phyloP scores from a whole-genome alignment of 805 yeast species.

The Yarrowia divulgata region DNA sequence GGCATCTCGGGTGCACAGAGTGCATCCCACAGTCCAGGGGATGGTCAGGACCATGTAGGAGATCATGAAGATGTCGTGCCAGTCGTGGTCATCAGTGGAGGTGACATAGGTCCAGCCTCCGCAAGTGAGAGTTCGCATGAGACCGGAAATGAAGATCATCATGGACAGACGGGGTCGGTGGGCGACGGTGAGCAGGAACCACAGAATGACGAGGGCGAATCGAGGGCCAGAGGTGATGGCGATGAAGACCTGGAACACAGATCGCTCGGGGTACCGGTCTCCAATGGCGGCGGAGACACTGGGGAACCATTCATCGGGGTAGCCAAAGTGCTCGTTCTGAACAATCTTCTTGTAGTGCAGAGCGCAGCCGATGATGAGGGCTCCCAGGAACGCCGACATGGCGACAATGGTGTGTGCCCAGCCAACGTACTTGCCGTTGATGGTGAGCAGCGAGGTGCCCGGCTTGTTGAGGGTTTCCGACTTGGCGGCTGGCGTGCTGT shows the following conservation, averaged over 20 bases:
- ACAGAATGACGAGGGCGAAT: slow-evolving; percentile 66
- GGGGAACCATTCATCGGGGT: slow-evolving; percentile 99
- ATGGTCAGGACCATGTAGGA: slow-evolving; percentile 83
- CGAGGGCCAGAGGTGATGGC: slow-evolving; percentile 95
- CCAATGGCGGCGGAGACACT: slow-evolving; percentile 97
- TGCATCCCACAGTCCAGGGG: slow-evolving; percentile 83
- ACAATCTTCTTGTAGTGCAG: slow-evolving; percentile 91
- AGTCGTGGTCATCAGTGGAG: slow-evolving; percentile 95
- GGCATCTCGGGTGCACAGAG: slow-evolving; percentile 59
- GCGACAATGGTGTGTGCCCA: slow-evolving; percentile 39
- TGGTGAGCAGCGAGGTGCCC: slow-evolving; percentile 29
- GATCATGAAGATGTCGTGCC: slow-evolving; percentile 96
- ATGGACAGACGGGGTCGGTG: slow-evolving; percentile 51
- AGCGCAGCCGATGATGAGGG: slow-evolving; percentile 73
- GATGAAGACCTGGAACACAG: slow-evolving; percentile 87
- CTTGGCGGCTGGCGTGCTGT: slow-evolving; percentile 6
- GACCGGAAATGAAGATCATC: slow-evolving; percentile 60
- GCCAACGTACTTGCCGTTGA: slow-evolving; percentile 32
- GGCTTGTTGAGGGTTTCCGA: slow-evolving; percentile 37
- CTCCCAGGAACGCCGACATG: slow-evolving; percentile 71
- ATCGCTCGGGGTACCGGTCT: slow-evolving; percentile 94
- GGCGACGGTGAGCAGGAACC: slow-evolving; percentile 53
- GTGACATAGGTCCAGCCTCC: slow-evolving; percentile 99
- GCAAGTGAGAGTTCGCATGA: slow-evolving; percentile 89
- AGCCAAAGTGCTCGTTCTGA: slow-evolving; percentile 81